These are phyloP conservation scores for Setaria italica DNA, from an alignment of 202 grass and related monocot genomes.

Conservation along the genomic window DNA sequence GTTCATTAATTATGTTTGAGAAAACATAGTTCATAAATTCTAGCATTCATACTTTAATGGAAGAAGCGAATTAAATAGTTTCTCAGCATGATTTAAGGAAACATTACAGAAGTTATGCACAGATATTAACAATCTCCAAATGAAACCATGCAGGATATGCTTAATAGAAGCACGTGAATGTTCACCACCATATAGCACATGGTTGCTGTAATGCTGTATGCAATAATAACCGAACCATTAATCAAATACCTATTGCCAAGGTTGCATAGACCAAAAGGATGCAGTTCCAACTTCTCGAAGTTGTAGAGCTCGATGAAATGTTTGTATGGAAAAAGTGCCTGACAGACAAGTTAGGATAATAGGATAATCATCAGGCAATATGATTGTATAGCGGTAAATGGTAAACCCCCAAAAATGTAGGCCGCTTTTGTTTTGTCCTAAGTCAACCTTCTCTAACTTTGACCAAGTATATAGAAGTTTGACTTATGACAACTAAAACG, in stretches of 20 bases:
- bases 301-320: constrained; percentile 78
- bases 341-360: constrained; percentile 46
- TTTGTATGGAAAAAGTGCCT: constrained; percentile 82
- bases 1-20: background rate
- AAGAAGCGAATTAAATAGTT: constrained; percentile 12
- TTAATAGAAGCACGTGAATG: constrained; percentile 29
- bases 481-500: background rate
- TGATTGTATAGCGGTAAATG: constrained; percentile 24
- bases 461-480: background rate
- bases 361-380: constrained; percentile 47
- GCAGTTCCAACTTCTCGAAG: constrained; percentile 67
- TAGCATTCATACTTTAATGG: background rate
- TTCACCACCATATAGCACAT: constrained; percentile 3
- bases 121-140: constrained; percentile 38
- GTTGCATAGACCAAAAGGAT: constrained; percentile 81
- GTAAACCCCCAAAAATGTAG: background rate
- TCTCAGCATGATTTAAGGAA: background rate
- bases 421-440: background rate
- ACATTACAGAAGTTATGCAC: constrained; percentile 25
- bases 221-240: constrained; percentile 32
- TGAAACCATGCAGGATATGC: constrained; percentile 15
- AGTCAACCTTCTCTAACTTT: background rate
- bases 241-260: constrained; percentile 85
- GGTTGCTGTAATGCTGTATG: constrained; percentile 11
- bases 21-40: constrained; percentile 13